Evolutionary conservation across 805 yeast species (phyloP).

Genomic region (Zygoascus bituminiphila): DNA sequence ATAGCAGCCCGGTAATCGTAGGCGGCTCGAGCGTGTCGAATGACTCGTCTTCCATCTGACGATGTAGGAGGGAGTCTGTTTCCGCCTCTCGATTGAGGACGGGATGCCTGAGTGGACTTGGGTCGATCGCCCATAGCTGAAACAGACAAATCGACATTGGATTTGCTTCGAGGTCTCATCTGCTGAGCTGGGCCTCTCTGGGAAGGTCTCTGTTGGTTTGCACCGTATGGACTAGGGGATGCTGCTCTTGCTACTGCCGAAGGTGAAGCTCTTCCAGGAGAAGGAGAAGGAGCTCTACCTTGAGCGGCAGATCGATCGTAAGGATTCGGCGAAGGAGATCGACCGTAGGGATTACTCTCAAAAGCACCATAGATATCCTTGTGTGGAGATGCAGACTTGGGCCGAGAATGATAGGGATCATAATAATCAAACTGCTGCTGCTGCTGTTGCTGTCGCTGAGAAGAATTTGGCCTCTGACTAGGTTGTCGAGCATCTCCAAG

Average conservation of each 20-base stretch:
- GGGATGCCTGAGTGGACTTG: background rate
- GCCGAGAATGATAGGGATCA: slow-evolving; percentile 11
- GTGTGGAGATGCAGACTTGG: slow-evolving; percentile 16
- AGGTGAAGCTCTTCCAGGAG: background rate
- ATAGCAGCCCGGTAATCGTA: slow-evolving; percentile 53
- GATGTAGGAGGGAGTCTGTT: slow-evolving; percentile 37
- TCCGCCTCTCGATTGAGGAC: slow-evolving; percentile 9
- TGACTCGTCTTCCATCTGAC: slow-evolving; percentile 46
- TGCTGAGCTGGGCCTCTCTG: slow-evolving; percentile 1
- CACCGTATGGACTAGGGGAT: slow-evolving; percentile 12
- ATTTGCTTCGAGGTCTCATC: slow-evolving; percentile 18
- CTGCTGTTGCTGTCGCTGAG: slow-evolving; percentile 7
- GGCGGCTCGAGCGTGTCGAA: slow-evolving; percentile 45
- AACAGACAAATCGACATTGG: slow-evolving; percentile 16
- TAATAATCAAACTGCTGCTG: slow-evolving; percentile 5
- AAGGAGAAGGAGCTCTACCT: background rate
- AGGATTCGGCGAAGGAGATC: slow-evolving; percentile 8
- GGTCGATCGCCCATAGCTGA: slow-evolving; percentile 15
- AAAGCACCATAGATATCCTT: slow-evolving; percentile 2
- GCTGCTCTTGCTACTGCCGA: slow-evolving; percentile 5
- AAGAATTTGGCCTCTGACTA: slow-evolving; percentile 13
- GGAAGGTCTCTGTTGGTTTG: background rate
- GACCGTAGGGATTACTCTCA: slow-evolving; percentile 5
- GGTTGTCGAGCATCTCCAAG: slow-evolving; percentile 11
- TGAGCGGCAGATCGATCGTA: slow-evolving; percentile 1